Evolutionary conservation across 108 stramenopile species (phyloP).

Genomic region (Skeletonema grethae): DNA sequence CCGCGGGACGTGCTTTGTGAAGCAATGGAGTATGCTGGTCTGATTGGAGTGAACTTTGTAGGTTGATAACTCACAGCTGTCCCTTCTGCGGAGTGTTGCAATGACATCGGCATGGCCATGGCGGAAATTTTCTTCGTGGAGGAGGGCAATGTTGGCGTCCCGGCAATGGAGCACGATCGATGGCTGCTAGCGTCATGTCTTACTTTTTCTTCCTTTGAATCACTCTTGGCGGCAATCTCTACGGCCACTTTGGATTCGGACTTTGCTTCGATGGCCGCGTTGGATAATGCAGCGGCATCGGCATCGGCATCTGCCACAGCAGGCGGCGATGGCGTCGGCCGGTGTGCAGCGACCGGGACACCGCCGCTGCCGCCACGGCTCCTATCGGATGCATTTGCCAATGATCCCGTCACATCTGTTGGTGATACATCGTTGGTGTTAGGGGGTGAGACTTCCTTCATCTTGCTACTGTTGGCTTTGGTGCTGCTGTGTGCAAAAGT

Average conservation of each 20-base stretch:
- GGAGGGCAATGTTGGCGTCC: neutral
- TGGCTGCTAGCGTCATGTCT: neutral
- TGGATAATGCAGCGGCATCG: conserved; percentile 3
- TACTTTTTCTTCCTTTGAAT: neutral
- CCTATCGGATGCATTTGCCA: neutral
- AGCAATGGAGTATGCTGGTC: neutral
- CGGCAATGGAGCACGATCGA: neutral
- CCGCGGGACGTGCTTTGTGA: neutral
- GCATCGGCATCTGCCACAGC: neutral
- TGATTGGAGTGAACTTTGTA: neutral
- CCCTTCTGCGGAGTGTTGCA: neutral
- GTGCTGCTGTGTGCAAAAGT: no score
- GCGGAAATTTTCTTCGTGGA: neutral
- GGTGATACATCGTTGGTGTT: neutral
- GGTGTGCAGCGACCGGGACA: conserved; percentile 4
- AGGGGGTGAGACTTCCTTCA: neutral
- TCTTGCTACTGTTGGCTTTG: neutral
- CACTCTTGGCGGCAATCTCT: neutral
- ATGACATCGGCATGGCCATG: neutral
- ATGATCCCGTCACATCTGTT: neutral
- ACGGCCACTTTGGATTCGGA: neutral
- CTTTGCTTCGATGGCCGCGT: conserved; percentile 5
- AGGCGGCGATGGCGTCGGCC: conserved; percentile 31
- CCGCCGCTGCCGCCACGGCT: neutral
- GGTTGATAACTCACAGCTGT: neutral